Percentiles rank a stretch among this genome's conserved stretches.
phyloP scores from a whole-genome alignment of 1,284 basidiomycete genomes.

The Fomitopsis betulina region DNA sequence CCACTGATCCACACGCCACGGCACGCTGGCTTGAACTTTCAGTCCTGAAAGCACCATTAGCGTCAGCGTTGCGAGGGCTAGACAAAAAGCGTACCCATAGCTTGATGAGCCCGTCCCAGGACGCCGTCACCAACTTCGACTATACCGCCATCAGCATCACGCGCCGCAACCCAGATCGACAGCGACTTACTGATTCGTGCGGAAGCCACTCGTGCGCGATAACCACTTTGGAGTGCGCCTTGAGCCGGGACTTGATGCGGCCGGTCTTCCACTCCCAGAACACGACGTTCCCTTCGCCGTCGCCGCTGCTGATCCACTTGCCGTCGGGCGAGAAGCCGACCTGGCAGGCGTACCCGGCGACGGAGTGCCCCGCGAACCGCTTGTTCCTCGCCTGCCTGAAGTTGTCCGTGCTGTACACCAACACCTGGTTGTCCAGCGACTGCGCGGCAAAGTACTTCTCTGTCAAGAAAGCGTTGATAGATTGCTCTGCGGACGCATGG shows the following conservation, averaged over 20 bases:
- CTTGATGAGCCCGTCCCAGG: constrained; percentile 97
- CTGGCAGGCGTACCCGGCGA: constrained; percentile 96
- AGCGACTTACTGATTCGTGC: constrained; percentile 83
- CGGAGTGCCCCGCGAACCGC: constrained; percentile 93
- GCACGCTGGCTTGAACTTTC: background rate
- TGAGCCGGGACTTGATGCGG: constrained; percentile 84
- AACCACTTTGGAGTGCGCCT: constrained; percentile 91
- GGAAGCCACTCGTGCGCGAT: constrained; percentile 98
- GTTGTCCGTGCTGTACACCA: constrained; percentile 94
- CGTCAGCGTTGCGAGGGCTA: background rate
- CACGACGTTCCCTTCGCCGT: constrained; percentile 91
- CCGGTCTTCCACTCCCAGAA: constrained; percentile 99
- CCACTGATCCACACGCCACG: background rate
- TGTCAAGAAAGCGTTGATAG: constrained; percentile 28
- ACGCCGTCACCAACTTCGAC: constrained; percentile 94
- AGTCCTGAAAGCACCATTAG: background rate
- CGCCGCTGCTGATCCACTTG: constrained; percentile 95
- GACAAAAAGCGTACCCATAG: constrained; percentile 62
- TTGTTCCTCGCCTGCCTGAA: constrained; percentile 99
- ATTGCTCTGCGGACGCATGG: constrained; percentile 4
- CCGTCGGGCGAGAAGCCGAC: constrained; percentile 98
- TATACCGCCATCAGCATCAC: constrained; percentile 27
- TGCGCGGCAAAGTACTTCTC: constrained; percentile 97
- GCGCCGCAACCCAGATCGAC: background rate
- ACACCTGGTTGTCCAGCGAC: constrained; percentile 96